Evolutionary conservation across 495 filamentous ascomycete genomes (phyloP).

Genomic region (Penicillium parvum): DNA sequence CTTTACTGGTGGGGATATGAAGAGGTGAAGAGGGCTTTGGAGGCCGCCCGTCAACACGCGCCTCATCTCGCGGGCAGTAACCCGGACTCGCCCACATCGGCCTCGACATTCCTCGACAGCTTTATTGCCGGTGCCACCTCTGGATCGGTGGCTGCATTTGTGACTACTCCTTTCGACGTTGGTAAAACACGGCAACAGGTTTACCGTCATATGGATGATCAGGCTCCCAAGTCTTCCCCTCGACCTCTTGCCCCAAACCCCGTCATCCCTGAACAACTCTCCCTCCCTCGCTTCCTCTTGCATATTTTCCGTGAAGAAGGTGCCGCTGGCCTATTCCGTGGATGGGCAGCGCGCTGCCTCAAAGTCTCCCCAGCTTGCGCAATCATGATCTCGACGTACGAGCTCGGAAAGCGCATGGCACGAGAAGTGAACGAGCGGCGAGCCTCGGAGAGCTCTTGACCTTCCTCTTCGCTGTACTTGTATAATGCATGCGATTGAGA

Average conservation of each 20-base stretch:
- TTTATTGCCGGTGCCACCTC: constrained; percentile 81
- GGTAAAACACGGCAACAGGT: constrained; percentile 95
- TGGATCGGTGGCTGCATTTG: constrained; percentile 78
- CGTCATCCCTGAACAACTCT: constrained; percentile 61
- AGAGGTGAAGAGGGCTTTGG: constrained; percentile 61
- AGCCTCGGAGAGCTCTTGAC: constrained; percentile 21
- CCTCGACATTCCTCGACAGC: constrained; percentile 67
- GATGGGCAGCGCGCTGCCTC: constrained; percentile 84
- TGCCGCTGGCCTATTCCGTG: constrained; percentile 72
- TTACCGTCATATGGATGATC: constrained; percentile 51
- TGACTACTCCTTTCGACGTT: constrained; percentile 95
- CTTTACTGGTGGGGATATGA: constrained; percentile 99
- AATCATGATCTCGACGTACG: constrained; percentile 99
- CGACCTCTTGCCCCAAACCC: constrained; percentile 18
- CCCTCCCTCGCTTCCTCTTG: constrained; percentile 74
- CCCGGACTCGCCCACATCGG: constrained; percentile 6
- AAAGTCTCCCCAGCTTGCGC: constrained; percentile 96
- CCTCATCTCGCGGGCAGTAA: constrained; percentile 12
- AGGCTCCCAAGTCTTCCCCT: constrained; percentile 13
- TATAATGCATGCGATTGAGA: constrained; percentile 25
- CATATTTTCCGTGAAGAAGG: constrained; percentile 89
- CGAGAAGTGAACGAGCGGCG: constrained; percentile 68
- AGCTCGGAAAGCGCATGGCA: constrained; percentile 89
- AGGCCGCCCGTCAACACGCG: constrained; percentile 54
- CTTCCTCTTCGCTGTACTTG: constrained; percentile 17